These are phyloP conservation scores for Neoscytalidium dimidiatum DNA, from an alignment of 2,329 filamentous ascomycete genomes.

Conservation along the genomic window DNA sequence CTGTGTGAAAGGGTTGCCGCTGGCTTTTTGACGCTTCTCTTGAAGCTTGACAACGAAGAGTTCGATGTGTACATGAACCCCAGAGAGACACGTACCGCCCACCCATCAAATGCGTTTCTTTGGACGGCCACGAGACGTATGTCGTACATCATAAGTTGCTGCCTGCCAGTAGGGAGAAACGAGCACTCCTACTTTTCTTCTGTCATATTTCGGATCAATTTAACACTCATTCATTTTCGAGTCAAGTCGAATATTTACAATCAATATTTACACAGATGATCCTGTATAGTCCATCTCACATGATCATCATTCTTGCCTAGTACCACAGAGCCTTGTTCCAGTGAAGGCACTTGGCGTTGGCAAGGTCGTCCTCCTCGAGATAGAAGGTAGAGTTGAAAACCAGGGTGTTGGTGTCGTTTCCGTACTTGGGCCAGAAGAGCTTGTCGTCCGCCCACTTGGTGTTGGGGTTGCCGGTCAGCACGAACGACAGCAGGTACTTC, in stretches of 20 bases:
- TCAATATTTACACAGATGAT: neutral
- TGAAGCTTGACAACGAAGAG: no score
- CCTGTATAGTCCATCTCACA: neutral
- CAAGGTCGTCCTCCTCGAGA: conserved; percentile 33
- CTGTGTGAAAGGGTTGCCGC: no score
- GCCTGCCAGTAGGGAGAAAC: no score
- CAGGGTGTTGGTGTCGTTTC: conserved; percentile 26
- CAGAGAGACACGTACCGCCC: no score
- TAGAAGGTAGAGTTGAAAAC: conserved; percentile 38
- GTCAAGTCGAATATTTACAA: neutral
- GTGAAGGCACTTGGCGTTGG: conserved; percentile 31
- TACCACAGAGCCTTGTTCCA: conserved; percentile 42
- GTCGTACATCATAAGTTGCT: no score
- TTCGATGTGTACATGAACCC: no score
- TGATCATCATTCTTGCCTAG: conserved; percentile 21
- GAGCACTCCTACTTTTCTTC: no score
- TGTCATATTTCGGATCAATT: no score
- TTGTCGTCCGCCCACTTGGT: conserved; percentile 36
- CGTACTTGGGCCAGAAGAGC: conserved; percentile 36
- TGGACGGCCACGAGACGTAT: no score
- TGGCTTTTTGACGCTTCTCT: no score
- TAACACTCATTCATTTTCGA: neutral
- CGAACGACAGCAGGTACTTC: conserved; percentile 34
- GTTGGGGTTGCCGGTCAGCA: conserved; percentile 34
- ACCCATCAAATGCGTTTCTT: no score